Base-by-base conservation (phyloP, 2,329 filamentous ascomycete species). In the Exophiala dermatitidis region DNA sequence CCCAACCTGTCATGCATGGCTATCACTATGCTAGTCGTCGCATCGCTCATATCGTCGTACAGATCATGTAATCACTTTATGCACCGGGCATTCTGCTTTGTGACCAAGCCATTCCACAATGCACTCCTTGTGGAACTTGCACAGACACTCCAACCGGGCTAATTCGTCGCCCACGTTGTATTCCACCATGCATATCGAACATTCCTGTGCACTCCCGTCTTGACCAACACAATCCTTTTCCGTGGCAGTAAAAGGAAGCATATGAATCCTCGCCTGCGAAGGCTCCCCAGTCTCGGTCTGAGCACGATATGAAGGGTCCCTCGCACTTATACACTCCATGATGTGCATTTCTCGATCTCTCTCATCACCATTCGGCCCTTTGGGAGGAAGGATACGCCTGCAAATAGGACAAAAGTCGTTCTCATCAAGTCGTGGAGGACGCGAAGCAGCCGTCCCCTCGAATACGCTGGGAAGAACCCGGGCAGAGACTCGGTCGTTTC, bases 101-200 rank as follows among this genome's bases (percentile, higher is more conserved):
- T 68, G 77, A 50, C 75, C 74, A 71, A 81, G 82, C 81, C 81
- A 84, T 52, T 75, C 71, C 47, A 76, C 69, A 52, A 84, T 83
- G 63, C 81, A 84, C 45, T 67, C 67, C 66, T 77, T 74, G 64
- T 84, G 81, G 58, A 84, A 84, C 60, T 82, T 82, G 69, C 81
- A 84, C 58, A 81, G 69, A 63, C 81, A 84, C 61, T 82, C 79
- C 63, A 84, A 67, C 55, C 81, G 71, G 6, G 77, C 79, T 70
- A 84, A 71, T 60, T 75, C 71, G 62, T 80, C 77, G 0, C 81
- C 81, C 7, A 76, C 73, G 60, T 80, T 75, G 63, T 83, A 84
- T 51, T 84, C 81, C 58, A 83, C 80, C 63, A 84, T 78, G 64
- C 81, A 84, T 48, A 84, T 84, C 5, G 80, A 76, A 58, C 81